These are phyloP conservation scores for Diaporthe capsici DNA, from an alignment of 2,329 filamentous ascomycete genomes.

Conservation along the genomic window DNA sequence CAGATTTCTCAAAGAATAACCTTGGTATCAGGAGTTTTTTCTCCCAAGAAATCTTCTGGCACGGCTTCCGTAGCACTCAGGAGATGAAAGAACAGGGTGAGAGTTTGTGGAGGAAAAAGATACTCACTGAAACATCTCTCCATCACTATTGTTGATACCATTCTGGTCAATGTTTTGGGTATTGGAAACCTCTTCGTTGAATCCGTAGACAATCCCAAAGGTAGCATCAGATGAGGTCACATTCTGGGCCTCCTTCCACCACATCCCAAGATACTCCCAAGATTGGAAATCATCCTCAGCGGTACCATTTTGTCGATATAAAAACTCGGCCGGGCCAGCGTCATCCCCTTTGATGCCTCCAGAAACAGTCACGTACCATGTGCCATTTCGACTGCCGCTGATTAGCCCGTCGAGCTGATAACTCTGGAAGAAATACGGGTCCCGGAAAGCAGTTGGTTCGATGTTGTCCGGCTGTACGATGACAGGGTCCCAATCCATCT, in stretches of 20 bases:
- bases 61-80: too few species aligned
- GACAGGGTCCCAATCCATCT: conserved; percentile 53
- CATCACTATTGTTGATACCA: conserved; percentile 55
- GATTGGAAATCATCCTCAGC: conserved; percentile 53
- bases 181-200: conserved; percentile 62
- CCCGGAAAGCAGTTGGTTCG: conserved; percentile 55
- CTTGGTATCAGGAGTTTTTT: not conserved
- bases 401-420: conserved; percentile 52
- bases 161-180: conserved; percentile 56
- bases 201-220: conserved; percentile 56
- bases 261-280: conserved; percentile 47
- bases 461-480: conserved; percentile 50
- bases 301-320: conserved; percentile 53
- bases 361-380: conserved; percentile 57
- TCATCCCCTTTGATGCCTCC: conserved; percentile 53
- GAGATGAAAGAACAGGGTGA: not conserved
- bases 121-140: conserved; percentile 52
- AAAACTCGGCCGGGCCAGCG: conserved; percentile 54
- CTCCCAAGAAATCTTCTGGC: not conserved
- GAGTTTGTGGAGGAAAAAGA: not conserved
- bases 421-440: conserved; percentile 58
- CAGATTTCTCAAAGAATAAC: not conserved
- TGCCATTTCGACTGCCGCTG: conserved; percentile 47
- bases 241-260: conserved; percentile 57
- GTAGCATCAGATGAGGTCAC: conserved; percentile 52